phyloP scores from a whole-genome alignment of 257 asterid genomes.

The Cruciata laevipes region DNA sequence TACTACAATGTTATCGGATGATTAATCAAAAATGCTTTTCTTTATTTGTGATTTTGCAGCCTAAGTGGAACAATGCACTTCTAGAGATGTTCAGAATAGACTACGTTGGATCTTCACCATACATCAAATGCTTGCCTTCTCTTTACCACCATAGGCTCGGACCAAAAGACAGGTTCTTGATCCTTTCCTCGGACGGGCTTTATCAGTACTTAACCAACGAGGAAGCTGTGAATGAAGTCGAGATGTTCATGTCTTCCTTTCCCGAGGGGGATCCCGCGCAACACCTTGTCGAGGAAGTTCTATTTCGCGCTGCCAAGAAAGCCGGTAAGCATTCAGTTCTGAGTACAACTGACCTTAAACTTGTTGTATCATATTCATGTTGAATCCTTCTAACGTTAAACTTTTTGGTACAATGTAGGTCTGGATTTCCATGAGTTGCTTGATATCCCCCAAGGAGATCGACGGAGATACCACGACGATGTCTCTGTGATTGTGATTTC shows the following conservation, averaged over 20 bases:
- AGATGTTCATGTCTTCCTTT: conserved; percentile 62
- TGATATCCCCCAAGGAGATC: conserved; percentile 88
- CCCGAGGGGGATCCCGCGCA: conserved; percentile 99
- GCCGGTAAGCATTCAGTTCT: conserved; percentile 46
- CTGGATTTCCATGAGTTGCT: conserved; percentile 77
- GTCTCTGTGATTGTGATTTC: conserved; percentile 85
- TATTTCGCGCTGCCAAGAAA: conserved; percentile 94
- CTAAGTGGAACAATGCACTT: conserved; percentile 88
- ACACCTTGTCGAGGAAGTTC: conserved; percentile 86
- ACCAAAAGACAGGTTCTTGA: conserved; percentile 68
- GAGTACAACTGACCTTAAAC: background rate
- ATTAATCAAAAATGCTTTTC: background rate
- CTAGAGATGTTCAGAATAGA: conserved; percentile 83
- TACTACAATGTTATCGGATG: background rate
- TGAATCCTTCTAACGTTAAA: background rate
- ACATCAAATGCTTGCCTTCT: conserved; percentile 69
- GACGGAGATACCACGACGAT: conserved; percentile 83
- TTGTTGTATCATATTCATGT: background rate
- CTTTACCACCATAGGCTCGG: conserved; percentile 71
- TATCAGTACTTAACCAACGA: conserved; percentile 91
- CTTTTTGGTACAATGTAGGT: conserved; percentile 35
- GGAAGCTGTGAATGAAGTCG: conserved; percentile 85
- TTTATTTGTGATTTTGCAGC: conserved; percentile 39
- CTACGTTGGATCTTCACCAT: conserved; percentile 68
- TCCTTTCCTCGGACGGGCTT: conserved; percentile 91